Evolutionary conservation across 345 rosid genomes (phyloP).

Genomic region (Gossypium bickii): DNA sequence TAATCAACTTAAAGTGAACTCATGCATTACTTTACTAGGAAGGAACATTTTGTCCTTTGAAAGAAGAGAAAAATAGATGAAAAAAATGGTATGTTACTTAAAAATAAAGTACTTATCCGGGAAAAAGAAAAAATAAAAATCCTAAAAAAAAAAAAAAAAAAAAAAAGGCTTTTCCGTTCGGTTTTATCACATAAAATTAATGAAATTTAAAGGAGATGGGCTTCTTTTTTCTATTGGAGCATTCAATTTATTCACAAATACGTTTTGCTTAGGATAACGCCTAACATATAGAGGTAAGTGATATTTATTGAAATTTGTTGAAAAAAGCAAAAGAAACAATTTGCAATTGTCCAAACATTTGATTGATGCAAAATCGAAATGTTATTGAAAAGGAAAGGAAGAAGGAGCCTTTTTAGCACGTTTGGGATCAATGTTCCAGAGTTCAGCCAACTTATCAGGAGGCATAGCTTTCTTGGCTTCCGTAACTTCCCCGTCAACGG

Average conservation of each 20-base stretch:
- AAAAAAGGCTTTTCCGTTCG: neutral
- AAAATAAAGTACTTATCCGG: too few relatives aligned
- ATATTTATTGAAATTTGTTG: neutral
- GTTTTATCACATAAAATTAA: neutral
- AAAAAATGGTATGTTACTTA: too few relatives aligned
- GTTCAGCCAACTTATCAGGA: conserved; percentile 67
- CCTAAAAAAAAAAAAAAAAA: neutral
- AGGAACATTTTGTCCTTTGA: too few relatives aligned
- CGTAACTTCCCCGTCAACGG: conserved; percentile 49
- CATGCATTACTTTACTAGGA: too few relatives aligned
- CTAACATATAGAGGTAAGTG: neutral
- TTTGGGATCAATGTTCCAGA: conserved; percentile 67
- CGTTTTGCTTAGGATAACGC: neutral
- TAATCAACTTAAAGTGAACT: conserved; percentile 3
- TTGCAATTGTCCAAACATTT: neutral
- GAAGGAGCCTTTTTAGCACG: conserved; percentile 58
- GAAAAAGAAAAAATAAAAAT: neutral
- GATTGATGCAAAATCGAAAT: neutral
- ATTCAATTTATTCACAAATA: neutral
- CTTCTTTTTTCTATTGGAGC: neutral
- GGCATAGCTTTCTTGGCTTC: conserved; percentile 81
- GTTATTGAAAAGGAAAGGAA: neutral
- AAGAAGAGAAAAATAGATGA: too few relatives aligned
- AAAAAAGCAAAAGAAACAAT: neutral
- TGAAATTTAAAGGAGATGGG: neutral